phyloP scores from a whole-genome alignment of 2,329 filamentous ascomycete genomes.

The Byssothecium circinans region DNA sequence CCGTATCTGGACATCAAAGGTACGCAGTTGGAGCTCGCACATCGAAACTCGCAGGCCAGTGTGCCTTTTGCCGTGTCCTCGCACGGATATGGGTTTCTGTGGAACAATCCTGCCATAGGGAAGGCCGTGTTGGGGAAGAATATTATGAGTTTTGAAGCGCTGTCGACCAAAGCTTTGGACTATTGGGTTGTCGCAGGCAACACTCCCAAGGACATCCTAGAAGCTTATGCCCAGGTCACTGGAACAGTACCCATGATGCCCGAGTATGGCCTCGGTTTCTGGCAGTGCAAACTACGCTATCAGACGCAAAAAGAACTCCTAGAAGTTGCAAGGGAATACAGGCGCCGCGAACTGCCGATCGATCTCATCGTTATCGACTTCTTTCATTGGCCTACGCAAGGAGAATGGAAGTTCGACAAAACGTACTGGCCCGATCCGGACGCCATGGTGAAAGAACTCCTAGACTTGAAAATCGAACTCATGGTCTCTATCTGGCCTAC shows the following conservation, averaged over 20 bases:
- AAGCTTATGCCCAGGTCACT: conserved; percentile 59
- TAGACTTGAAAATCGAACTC: conserved; percentile 61
- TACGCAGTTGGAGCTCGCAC: conserved; percentile 63
- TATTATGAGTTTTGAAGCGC: conserved; percentile 63
- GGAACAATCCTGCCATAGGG: conserved; percentile 67
- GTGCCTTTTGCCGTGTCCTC: conserved; percentile 65
- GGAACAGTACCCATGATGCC: conserved; percentile 68
- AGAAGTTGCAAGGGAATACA: conserved; percentile 62
- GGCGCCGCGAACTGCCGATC: conserved; percentile 57
- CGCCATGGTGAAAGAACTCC: conserved; percentile 65
- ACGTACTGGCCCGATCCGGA: conserved; percentile 68
- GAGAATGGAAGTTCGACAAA: conserved; percentile 68
- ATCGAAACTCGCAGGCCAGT: conserved; percentile 67
- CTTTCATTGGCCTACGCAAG: conserved; percentile 68
- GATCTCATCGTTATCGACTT: conserved; percentile 69
- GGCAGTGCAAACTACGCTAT: conserved; percentile 69
- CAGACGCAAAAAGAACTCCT: conserved; percentile 67
- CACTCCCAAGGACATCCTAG: conserved; percentile 57
- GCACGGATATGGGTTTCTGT: conserved; percentile 64
- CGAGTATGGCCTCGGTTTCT: conserved; percentile 68
- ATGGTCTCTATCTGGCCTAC: conserved; percentile 74
- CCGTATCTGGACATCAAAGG: conserved; percentile 65
- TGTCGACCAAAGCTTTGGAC: conserved; percentile 60
- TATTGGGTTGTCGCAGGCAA: conserved; percentile 66
- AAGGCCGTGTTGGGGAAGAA: conserved; percentile 64